Evolutionary conservation across 225 moss, liverwort and hornwort species (phyloP).

Genomic region (Rhytidiadelphus loreus): DNA sequence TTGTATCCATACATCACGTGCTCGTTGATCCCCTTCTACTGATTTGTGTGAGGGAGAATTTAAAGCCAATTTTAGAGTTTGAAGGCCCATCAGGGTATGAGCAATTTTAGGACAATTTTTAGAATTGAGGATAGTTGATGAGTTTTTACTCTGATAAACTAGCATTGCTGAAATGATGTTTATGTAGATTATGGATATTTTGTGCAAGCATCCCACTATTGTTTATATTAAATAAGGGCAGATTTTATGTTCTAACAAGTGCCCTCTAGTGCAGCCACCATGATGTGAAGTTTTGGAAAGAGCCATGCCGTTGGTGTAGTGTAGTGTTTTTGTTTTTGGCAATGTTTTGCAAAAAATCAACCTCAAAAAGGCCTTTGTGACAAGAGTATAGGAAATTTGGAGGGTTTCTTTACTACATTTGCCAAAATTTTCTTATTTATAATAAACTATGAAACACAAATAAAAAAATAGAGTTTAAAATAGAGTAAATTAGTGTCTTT

Average conservation of each 20-base stretch:
- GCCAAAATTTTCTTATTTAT: neutral
- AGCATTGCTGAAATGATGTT: slow-evolving; percentile 5
- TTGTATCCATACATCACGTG: neutral
- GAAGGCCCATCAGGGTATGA: slow-evolving; percentile 1
- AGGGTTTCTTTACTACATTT: neutral
- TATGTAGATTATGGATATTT: slow-evolving; percentile 23
- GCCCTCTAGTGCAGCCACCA: neutral
- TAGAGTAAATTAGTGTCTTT: no score
- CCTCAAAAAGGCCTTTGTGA: no score
- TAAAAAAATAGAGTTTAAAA: no score
- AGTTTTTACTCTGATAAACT: neutral
- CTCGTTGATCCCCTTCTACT: neutral
- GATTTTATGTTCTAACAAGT: neutral
- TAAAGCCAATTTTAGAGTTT: neutral
- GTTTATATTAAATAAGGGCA: slow-evolving; percentile 15
- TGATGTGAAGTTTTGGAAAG: neutral
- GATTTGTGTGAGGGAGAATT: slow-evolving; percentile 1
- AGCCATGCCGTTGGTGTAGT: neutral
- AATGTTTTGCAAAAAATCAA: neutral
- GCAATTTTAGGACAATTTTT: neutral
- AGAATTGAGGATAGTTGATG: slow-evolving; percentile 6
- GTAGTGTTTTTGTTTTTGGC: neutral
- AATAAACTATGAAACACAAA: neutral
- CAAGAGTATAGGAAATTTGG: no score
- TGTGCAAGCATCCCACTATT: slow-evolving; percentile 1